Evolutionary conservation across 805 yeast genomes (phyloP).

Genomic region (Yarrowia sp.): DNA sequence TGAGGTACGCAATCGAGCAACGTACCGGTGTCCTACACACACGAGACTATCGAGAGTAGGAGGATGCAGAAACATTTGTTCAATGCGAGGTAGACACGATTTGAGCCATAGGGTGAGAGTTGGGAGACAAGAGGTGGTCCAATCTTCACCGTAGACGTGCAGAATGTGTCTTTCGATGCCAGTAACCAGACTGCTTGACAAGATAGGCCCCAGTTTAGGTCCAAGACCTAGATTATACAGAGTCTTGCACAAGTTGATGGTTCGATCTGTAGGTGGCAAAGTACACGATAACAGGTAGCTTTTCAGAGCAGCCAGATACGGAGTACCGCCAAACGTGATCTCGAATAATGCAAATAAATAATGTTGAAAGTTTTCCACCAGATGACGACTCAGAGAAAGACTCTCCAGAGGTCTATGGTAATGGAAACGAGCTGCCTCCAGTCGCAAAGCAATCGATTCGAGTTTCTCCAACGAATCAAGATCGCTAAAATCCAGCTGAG

Average conservation of each 20-base stretch:
- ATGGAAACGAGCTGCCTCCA: constrained; percentile 32
- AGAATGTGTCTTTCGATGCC: constrained; percentile 13
- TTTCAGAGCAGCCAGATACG: constrained; percentile 1
- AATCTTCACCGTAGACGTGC: constrained; percentile 5
- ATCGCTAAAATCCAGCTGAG: constrained; percentile 30
- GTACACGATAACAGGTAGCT: constrained; percentile 5
- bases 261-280: constrained; percentile 19
- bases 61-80: constrained; percentile 30
- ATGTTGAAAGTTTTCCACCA: constrained; percentile 26
- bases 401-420: constrained; percentile 26
- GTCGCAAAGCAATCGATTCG: constrained; percentile 5
- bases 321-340: constrained; percentile 11
- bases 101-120: constrained; percentile 7
- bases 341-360: constrained; percentile 39
- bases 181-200: constrained; percentile 6
- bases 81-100: constrained; percentile 9
- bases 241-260: constrained; percentile 33
- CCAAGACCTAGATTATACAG: constrained; percentile 21
- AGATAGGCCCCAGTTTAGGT: constrained; percentile 10
- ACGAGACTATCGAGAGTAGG: constrained; percentile 19
- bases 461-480: constrained; percentile 16
- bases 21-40: constrained; percentile 9
- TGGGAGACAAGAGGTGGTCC: constrained; percentile 21
- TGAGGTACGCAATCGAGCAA: constrained; percentile 53
- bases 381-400: constrained; percentile 22